phyloP scores from a whole-genome alignment of 2,329 filamentous ascomycete species.

The Zelopaecilomyces penicillatus region DNA sequence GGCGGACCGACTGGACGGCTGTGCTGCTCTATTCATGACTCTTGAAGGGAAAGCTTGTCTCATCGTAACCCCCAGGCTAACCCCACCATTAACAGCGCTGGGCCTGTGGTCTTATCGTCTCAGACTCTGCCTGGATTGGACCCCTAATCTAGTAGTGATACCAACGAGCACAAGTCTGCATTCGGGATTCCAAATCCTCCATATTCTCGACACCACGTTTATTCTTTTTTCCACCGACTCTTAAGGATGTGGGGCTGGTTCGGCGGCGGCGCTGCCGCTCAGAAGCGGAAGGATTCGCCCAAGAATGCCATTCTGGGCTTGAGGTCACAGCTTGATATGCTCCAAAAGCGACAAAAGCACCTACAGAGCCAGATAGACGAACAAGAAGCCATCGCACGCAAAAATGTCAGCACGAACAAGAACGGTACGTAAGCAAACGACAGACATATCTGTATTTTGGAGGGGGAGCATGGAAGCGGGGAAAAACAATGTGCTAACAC shows the following conservation, averaged over 20 bases:
- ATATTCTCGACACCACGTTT: too few relatives aligned
- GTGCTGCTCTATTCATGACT: slow-evolving; percentile 2
- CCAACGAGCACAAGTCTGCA: too few relatives aligned
- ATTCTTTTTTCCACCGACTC: too few relatives aligned
- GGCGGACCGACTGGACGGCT: slow-evolving; percentile 3
- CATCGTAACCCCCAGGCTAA: slow-evolving; percentile 5
- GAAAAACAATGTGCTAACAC: slow-evolving; percentile 15
- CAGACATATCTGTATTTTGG: neutral
- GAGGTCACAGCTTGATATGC: slow-evolving; percentile 87
- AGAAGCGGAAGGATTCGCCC: slow-evolving; percentile 85
- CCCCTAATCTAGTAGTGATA: too few relatives aligned
- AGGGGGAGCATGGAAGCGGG: neutral
- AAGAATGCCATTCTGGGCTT: slow-evolving; percentile 94
- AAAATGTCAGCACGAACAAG: slow-evolving; percentile 81
- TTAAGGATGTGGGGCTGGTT: slow-evolving; percentile 76
- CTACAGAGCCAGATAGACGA: slow-evolving; percentile 87
- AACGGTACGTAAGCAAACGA: slow-evolving; percentile 53
- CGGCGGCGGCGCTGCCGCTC: slow-evolving; percentile 62
- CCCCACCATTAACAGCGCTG: slow-evolving; percentile 5
- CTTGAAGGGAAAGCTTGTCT: neutral
- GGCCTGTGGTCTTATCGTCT: too few relatives aligned
- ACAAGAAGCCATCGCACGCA: slow-evolving; percentile 79
- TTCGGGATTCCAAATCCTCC: too few relatives aligned
- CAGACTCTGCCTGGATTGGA: too few relatives aligned
- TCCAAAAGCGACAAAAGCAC: slow-evolving; percentile 92